phyloP scores from a whole-genome alignment of 2,329 filamentous ascomycete genomes.

The Apiospora malaysiana region DNA sequence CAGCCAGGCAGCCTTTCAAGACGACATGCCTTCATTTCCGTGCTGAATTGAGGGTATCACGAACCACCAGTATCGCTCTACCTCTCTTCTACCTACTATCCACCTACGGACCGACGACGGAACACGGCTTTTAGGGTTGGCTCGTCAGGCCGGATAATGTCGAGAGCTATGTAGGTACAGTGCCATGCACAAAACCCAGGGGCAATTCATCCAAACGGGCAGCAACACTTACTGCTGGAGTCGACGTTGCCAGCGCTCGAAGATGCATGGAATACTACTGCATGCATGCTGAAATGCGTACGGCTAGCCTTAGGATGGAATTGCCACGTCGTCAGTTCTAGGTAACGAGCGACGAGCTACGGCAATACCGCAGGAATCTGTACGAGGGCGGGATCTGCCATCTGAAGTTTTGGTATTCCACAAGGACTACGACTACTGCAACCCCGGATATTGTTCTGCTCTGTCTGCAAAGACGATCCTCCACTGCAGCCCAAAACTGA shows the following conservation, averaged over 20 bases:
- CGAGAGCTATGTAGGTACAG: background rate
- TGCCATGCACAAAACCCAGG: background rate
- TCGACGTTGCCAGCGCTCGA: background rate
- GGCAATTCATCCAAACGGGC: background rate
- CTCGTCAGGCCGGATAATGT: background rate
- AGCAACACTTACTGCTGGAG: too few species aligned
- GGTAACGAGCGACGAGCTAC: background rate
- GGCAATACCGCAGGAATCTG: background rate
- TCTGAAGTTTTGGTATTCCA: background rate
- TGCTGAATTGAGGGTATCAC: background rate
- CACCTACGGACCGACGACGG: background rate
- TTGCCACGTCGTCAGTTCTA: background rate
- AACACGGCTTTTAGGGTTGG: background rate
- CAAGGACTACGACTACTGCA: background rate
- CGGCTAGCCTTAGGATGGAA: background rate
- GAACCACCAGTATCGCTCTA: background rate
- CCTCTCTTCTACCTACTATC: background rate
- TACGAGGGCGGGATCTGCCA: background rate
- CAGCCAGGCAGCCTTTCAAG: background rate
- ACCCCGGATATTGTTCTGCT: background rate
- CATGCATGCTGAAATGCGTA: background rate
- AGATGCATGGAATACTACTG: background rate
- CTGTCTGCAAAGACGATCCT: background rate
- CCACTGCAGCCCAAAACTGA: slow-evolving; percentile 1
- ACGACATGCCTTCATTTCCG: background rate